Percentiles rank a stretch among this genome's conserved stretches.
These are phyloP conservation scores for Diplotaxis tenuifolia DNA, from an alignment of 345 rosid genomes.

Conservation along the genomic window DNA sequence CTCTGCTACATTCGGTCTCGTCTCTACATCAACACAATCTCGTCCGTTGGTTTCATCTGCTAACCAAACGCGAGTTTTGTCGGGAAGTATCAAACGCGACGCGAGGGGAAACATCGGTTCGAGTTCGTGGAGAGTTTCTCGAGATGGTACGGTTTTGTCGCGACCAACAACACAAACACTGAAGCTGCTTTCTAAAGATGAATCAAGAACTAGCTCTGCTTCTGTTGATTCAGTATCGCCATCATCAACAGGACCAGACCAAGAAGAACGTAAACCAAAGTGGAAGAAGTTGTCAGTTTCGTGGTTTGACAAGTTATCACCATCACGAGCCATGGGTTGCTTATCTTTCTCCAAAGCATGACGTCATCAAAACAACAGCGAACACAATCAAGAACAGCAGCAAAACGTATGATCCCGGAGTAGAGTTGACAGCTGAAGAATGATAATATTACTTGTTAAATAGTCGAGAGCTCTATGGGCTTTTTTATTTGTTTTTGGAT, in stretches of 20 bases:
- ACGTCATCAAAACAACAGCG: not conserved
- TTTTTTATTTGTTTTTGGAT: not conserved
- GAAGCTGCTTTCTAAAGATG: slow-evolving; percentile 16
- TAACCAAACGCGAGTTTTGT: not conserved
- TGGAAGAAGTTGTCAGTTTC: slow-evolving; percentile 19
- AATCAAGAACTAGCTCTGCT: slow-evolving; percentile 18
- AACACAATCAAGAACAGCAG: not conserved
- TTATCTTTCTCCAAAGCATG: slow-evolving; percentile 21
- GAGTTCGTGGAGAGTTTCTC: not conserved
- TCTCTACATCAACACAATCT: too few species aligned
- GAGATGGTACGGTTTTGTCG: not conserved
- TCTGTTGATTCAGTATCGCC: not conserved
- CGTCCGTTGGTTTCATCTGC: slow-evolving; percentile 4
- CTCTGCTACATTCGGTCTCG: too few species aligned
- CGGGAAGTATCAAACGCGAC: not conserved
- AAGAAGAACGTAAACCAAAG: slow-evolving; percentile 10
- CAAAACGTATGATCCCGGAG: not conserved
- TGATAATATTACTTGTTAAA: not conserved
- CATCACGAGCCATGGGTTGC: slow-evolving; percentile 53
- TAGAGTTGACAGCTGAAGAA: not conserved
- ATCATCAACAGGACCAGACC: slow-evolving; percentile 1
- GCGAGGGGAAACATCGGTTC: not conserved
- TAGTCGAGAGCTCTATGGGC: not conserved
- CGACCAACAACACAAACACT: slow-evolving; percentile 9
- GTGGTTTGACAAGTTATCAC: slow-evolving; percentile 42